A percentile compares a stretch with the other conserved stretches of the same genome.
Evolutionary conservation across 2,329 filamentous ascomycete genomes (phyloP).

Genomic region (Penicillium sp.): DNA sequence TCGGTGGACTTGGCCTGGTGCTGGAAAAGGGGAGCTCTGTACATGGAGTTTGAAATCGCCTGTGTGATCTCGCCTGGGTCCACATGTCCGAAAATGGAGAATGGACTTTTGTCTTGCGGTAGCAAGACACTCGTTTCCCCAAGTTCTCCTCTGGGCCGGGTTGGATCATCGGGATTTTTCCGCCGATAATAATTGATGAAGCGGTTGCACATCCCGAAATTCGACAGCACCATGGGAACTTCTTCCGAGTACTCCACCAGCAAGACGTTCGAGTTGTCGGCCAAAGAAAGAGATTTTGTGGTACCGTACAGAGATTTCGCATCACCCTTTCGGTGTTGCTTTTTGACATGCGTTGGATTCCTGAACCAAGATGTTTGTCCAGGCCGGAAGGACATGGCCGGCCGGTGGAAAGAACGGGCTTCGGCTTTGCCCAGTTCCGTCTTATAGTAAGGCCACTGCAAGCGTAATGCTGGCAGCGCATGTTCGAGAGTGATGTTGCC

Average conservation of each 20-base stretch:
- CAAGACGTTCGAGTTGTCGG: slow-evolving; percentile 80
- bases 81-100: slow-evolving; percentile 89
- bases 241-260: slow-evolving; percentile 96
- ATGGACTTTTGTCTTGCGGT: slow-evolving; percentile 91
- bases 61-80: slow-evolving; percentile 85
- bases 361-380: slow-evolving; percentile 67
- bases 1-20: slow-evolving; percentile 73
- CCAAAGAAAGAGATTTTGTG: slow-evolving; percentile 76
- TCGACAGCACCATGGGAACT: slow-evolving; percentile 82
- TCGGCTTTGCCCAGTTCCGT: slow-evolving; percentile 68
- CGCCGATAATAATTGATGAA: slow-evolving; percentile 95
- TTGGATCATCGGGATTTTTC: slow-evolving; percentile 69
- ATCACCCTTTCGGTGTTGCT: slow-evolving; percentile 73
- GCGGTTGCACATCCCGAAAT: slow-evolving; percentile 94
- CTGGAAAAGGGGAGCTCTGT: slow-evolving; percentile 85
- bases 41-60: slow-evolving; percentile 92
- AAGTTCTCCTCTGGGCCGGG: slow-evolving; percentile 71
- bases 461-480: slow-evolving; percentile 79
- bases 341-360: slow-evolving; percentile 66
- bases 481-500: slow-evolving; percentile 92
- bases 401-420: slow-evolving; percentile 78
- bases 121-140: slow-evolving; percentile 84
- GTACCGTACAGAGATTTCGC: slow-evolving; percentile 71
- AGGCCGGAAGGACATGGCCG: slow-evolving; percentile 65
- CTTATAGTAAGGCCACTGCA: slow-evolving; percentile 95